phyloP scores from a whole-genome alignment of 495 filamentous ascomycete genomes.

The Haplographium delicatum region DNA sequence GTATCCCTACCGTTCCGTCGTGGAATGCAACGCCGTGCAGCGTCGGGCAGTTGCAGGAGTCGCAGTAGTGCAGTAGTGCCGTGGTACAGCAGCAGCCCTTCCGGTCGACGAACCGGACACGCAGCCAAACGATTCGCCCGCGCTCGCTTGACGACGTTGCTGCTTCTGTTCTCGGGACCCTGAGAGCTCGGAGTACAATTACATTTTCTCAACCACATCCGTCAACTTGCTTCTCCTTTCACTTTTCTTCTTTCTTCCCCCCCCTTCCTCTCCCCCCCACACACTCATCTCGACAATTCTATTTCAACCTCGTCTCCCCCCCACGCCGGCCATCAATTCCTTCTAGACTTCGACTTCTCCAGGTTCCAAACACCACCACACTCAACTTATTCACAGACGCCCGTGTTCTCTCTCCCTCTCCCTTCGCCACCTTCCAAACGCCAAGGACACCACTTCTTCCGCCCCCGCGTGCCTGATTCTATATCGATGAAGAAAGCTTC shows the following conservation, averaged over 20 bases:
- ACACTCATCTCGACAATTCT: neutral
- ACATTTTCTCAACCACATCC: neutral
- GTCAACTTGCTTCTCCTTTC: neutral
- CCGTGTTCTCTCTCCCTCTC: neutral
- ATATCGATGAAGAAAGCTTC: slow-evolving; percentile 62
- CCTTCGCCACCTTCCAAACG: neutral
- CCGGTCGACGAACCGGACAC: too few relatives aligned
- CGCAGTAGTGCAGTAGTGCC: too few relatives aligned
- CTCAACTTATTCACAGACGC: neutral
- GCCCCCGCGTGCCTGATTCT: too few relatives aligned
- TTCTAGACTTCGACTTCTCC: neutral
- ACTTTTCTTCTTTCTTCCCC: neutral
- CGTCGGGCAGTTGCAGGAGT: too few relatives aligned
- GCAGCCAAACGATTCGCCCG: too few relatives aligned
- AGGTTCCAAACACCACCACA: neutral
- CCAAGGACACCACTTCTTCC: slow-evolving; percentile 4
- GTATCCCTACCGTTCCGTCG: too few relatives aligned
- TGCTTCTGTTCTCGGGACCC: too few relatives aligned
- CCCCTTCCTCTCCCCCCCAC: neutral
- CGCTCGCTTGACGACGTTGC: too few relatives aligned
- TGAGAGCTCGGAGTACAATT: too few relatives aligned
- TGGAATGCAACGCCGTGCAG: too few relatives aligned
- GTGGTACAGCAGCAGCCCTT: too few relatives aligned
- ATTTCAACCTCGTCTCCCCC: neutral
- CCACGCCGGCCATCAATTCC: neutral